Evolutionary conservation across 805 yeast species (phyloP).

Genomic region (Wickerhamiella kurtzmanii): DNA sequence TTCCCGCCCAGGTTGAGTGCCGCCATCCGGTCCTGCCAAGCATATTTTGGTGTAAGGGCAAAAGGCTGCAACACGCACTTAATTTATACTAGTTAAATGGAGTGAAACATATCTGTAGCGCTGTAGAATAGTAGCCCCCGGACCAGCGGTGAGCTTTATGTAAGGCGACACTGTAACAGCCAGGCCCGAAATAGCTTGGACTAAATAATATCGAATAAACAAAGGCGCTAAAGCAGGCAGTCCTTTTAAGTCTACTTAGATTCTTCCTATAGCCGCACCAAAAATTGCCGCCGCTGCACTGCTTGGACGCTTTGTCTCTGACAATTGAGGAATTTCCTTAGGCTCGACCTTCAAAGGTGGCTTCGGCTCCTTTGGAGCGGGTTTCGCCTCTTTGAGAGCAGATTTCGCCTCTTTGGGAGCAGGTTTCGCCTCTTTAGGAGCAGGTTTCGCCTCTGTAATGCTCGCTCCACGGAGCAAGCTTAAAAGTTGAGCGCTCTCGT

Average conservation of each 20-base stretch:
- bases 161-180: no score
- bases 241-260: neutral
- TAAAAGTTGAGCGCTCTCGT: constrained; percentile 12
- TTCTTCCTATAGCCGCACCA: neutral
- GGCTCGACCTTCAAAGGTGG: constrained; percentile 11
- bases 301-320: neutral
- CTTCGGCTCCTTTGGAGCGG: constrained; percentile 5
- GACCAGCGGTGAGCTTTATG: no score
- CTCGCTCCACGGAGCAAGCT: neutral
- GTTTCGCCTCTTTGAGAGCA: neutral
- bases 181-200: no score
- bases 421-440: no score
- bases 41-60: neutral
- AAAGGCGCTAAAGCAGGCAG: no score
- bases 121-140: neutral
- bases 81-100: no score
- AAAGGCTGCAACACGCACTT: no score
- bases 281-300: neutral
- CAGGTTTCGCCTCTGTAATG: neutral
- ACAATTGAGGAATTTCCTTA: constrained; percentile 1
- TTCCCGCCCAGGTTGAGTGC: constrained; percentile 83
- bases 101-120: no score
- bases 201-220: no score
- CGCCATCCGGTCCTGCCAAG: neutral
- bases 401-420: neutral